These are phyloP conservation scores for Vaccinium macrocarpon DNA, from an alignment of 148 eudicot species.

Conservation along the genomic window DNA sequence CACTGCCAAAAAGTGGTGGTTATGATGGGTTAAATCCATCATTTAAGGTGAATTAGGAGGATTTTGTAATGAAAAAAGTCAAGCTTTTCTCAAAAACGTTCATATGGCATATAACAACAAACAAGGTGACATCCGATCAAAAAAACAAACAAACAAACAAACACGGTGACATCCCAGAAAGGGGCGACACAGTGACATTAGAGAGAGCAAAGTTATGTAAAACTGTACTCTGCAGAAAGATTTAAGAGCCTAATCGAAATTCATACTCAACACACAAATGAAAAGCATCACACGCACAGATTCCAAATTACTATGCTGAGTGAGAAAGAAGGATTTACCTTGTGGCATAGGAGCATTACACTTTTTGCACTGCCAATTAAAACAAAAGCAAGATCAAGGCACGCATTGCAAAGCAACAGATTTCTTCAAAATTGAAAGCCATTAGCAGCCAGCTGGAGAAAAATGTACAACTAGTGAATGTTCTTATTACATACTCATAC, in stretches of 20 bases:
- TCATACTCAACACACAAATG: not conserved
- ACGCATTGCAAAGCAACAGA: not conserved
- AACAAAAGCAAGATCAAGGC: slow-evolving; percentile 18
- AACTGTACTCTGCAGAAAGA: not conserved
- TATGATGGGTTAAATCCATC: not conserved
- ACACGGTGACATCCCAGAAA: not conserved
- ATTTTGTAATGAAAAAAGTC: not conserved
- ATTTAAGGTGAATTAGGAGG: not conserved
- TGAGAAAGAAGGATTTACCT: not conserved
- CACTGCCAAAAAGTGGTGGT: not conserved
- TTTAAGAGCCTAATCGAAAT: not conserved
- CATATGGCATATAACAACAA: not conserved
- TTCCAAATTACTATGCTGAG: not conserved
- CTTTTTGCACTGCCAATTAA: slow-evolving; percentile 62
- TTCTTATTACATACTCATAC: slow-evolving; percentile 24
- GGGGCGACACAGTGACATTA: not conserved
- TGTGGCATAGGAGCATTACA: slow-evolving; percentile 58
- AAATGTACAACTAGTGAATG: not conserved
- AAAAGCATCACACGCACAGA: not conserved
- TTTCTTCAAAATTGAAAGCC: not conserved
- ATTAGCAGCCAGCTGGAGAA: not conserved
- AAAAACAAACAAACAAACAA: not conserved
- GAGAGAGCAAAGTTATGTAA: not conserved
- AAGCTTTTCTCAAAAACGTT: not conserved
- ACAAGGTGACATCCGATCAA: not conserved